Evolutionary conservation across 805 yeast genomes (phyloP).

Genomic region (Lachancea nothofagi): DNA sequence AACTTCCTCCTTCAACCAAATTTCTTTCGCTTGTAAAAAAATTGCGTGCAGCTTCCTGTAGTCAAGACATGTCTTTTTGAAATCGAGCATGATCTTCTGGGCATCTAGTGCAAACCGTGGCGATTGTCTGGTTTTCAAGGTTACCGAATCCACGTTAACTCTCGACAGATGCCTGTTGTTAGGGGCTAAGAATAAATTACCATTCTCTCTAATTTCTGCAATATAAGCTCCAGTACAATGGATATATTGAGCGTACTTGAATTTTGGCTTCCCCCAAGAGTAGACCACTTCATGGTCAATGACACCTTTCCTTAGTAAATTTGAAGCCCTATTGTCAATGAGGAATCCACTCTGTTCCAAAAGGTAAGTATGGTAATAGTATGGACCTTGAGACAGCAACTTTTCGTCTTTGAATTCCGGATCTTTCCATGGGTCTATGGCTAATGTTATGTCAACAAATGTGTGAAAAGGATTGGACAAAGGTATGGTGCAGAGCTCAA

Average conservation of each 20-base stretch:
- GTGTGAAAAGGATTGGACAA: slow-evolving; percentile 83
- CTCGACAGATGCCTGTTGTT: slow-evolving; percentile 79
- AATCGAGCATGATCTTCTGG: slow-evolving; percentile 66
- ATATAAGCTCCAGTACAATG: slow-evolving; percentile 86
- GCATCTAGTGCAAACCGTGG: slow-evolving; percentile 49
- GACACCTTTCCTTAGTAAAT: slow-evolving; percentile 46
- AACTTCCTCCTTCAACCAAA: slow-evolving; percentile 37
- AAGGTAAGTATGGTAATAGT: slow-evolving; percentile 73
- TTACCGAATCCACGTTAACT: slow-evolving; percentile 44
- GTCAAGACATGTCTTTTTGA: slow-evolving; percentile 57
- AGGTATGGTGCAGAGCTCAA: slow-evolving; percentile 74
- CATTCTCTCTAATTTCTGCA: slow-evolving; percentile 77
- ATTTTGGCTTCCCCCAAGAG: slow-evolving; percentile 87
- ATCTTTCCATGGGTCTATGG: slow-evolving; percentile 68
- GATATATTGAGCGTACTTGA: slow-evolving; percentile 81
- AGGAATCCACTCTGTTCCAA: slow-evolving; percentile 68
- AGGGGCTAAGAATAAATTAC: slow-evolving; percentile 77
- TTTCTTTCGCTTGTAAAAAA: slow-evolving; percentile 53
- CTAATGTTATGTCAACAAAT: slow-evolving; percentile 60
- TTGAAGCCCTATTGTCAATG: slow-evolving; percentile 73
- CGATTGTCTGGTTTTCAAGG: slow-evolving; percentile 29
- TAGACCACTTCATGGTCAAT: slow-evolving; percentile 61
- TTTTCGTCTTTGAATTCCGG: slow-evolving; percentile 41
- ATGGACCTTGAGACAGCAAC: slow-evolving; percentile 46
- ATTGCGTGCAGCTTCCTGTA: slow-evolving; percentile 43